These are phyloP conservation scores for Wallacemonas sp. DNA, from an alignment of 208 protist species.

Conservation along the genomic window DNA sequence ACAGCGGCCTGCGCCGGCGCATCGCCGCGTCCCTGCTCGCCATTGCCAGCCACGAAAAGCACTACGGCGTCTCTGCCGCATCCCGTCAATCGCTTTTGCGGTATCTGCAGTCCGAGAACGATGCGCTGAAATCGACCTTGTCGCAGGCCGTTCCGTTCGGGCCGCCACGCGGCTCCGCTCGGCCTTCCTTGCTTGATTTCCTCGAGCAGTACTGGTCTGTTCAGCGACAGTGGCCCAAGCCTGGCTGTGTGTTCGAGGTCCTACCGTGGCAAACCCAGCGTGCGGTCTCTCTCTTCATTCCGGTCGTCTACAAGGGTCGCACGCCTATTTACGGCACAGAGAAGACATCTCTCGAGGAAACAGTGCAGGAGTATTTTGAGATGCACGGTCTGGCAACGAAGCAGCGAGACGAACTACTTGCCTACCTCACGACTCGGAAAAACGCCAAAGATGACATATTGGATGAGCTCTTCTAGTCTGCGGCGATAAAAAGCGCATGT, in stretches of 20 bases:
- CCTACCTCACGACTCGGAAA: conserved; percentile 68
- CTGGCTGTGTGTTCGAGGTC: conserved; percentile 66
- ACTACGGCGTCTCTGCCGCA: conserved; percentile 54
- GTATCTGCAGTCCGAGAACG: conserved; percentile 37
- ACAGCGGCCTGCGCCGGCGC: conserved; percentile 50
- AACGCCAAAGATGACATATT: conserved; percentile 55
- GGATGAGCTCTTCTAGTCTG: conserved; percentile 78
- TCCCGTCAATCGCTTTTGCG: conserved; percentile 46
- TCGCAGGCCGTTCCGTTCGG: not conserved
- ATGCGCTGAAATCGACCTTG: conserved; percentile 9
- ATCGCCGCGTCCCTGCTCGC: conserved; percentile 53
- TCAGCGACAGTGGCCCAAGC: conserved; percentile 74
- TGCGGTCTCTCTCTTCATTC: conserved; percentile 40
- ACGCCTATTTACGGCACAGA: conserved; percentile 72
- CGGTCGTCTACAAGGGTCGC: conserved; percentile 69
- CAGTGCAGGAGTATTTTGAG: conserved; percentile 71
- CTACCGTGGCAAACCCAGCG: conserved; percentile 28
- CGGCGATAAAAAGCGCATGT: not conserved
- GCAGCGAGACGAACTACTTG: conserved; percentile 36
- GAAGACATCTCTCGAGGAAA: conserved; percentile 52
- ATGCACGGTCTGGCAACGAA: conserved; percentile 61
- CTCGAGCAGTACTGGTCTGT: conserved; percentile 64
- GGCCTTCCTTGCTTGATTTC: conserved; percentile 37
- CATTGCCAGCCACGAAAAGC: conserved; percentile 60
- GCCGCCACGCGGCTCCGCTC: not conserved